Percentiles rank a stretch among this genome's conserved stretches.
Conservation (phyloP, 1,284 basidiomycete species). For the Xerocomus nothofagi region DNA sequence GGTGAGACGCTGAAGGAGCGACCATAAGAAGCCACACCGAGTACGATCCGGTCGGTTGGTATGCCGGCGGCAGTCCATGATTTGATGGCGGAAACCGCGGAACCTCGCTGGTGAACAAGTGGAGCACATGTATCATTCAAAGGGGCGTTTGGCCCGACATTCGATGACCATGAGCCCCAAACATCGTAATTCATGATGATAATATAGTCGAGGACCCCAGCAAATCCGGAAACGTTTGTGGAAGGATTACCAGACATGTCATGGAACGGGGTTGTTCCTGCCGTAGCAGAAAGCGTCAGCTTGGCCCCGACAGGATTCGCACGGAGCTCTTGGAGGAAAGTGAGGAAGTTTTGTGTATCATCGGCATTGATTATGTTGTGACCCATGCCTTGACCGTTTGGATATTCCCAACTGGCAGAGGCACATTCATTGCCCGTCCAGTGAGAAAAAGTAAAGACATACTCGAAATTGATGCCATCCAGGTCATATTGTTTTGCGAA, state of each 20-base stretch:
- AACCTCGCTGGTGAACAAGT: constrained; percentile 42
- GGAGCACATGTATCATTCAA: constrained; percentile 58
- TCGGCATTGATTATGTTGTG: no score
- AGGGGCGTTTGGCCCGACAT: constrained; percentile 42
- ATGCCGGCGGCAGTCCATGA: constrained; percentile 60
- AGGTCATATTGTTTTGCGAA: no score
- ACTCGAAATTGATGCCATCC: no score
- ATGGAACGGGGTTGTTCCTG: constrained; percentile 48
- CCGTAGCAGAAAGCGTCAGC: constrained; percentile 49
- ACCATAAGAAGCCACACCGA: constrained; percentile 62
- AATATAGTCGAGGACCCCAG: constrained; percentile 55
- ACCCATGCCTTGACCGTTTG: no score
- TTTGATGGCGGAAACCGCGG: no score
- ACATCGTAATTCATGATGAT: constrained; percentile 75
- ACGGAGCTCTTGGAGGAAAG: not conserved
- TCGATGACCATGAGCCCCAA: constrained; percentile 27
- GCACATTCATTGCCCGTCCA: no score
- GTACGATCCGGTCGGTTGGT: constrained; percentile 58
- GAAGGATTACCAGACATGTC: constrained; percentile 50
- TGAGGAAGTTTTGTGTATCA: no score
- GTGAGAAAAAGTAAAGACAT: no score
- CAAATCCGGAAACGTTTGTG: constrained; percentile 46
- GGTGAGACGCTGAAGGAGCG: constrained; percentile 34
- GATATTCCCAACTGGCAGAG: no score
- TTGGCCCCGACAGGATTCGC: constrained; percentile 34